Conservation (phyloP, 75 land plant species). For the Pinus albicaulis region DNA sequence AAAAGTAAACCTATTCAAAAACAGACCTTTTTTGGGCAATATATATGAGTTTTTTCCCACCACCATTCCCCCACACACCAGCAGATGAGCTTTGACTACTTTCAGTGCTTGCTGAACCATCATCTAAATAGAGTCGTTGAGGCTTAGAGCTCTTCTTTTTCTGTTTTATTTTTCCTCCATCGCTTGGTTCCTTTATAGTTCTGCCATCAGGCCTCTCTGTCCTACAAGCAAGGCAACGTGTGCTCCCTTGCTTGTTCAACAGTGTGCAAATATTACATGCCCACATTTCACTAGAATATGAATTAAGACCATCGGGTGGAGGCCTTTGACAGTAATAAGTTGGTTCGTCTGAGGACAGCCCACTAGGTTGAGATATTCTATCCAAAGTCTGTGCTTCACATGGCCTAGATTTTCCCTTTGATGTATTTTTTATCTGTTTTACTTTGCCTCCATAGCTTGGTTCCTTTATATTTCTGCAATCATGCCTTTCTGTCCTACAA, state of each 20-base stretch:
- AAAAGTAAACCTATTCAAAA: no score
- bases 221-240: slow-evolving; percentile 30
- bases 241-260: slow-evolving; percentile 16
- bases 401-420: slow-evolving; percentile 2
- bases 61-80: slow-evolving; percentile 86
- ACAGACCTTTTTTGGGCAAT: no score
- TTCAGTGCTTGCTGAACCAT: no score
- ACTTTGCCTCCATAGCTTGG: slow-evolving; percentile 25
- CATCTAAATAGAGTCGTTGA: no score
- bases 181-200: neutral
- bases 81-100: no score
- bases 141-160: no score
- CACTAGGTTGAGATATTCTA: slow-evolving; percentile 1
- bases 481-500: slow-evolving; percentile 21
- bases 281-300: slow-evolving; percentile 21
- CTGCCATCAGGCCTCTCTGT: slow-evolving; percentile 5
- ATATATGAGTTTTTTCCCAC: slow-evolving; percentile 34
- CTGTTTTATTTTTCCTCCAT: slow-evolving; percentile 15
- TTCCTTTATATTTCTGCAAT: slow-evolving; percentile 1
- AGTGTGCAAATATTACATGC: slow-evolving; percentile 33
- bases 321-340: slow-evolving; percentile 32
- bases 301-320: slow-evolving; percentile 19
- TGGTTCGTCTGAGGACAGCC: neutral
- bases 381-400: neutral
- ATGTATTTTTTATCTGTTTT: slow-evolving; percentile 57